phyloP scores from a whole-genome alignment of 768 basidiomycete genomes.

The Dictyophora rubrovolvata region DNA sequence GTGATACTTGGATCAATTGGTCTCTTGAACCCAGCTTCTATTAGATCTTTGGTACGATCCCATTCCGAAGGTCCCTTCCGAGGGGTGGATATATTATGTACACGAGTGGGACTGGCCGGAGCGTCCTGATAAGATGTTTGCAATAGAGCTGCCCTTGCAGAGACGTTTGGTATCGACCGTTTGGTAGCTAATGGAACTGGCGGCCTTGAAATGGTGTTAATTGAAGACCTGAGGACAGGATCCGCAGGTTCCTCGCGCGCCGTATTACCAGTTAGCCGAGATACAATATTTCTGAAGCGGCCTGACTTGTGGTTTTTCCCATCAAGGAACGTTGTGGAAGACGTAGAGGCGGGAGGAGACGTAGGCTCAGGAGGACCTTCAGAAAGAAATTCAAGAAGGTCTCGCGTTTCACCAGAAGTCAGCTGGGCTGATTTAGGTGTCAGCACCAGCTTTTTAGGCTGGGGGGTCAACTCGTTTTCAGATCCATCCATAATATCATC shows the following conservation, averaged over 20 bases:
- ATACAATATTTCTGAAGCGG: not conserved
- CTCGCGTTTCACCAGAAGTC: conserved; percentile 38
- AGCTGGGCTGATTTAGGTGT: conserved; percentile 15
- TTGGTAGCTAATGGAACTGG: not conserved
- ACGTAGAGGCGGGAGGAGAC: conserved; percentile 17
- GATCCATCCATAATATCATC: conserved; percentile 67
- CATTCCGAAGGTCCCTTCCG: conserved; percentile 22
- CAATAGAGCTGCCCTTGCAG: not conserved
- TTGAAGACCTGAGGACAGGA: not conserved
- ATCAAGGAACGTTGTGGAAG: not conserved
- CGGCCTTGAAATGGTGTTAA: not conserved
- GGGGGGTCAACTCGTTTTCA: conserved; percentile 43
- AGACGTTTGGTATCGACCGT: conserved; percentile 3
- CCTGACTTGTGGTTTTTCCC: conserved; percentile 5
- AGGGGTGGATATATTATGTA: conserved; percentile 20
- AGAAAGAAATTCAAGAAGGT: conserved; percentile 46
- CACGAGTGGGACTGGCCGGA: conserved; percentile 8
- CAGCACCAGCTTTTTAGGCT: conserved; percentile 6
- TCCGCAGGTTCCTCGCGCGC: not conserved
- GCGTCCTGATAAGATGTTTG: not conserved
- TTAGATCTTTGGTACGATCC: conserved; percentile 16
- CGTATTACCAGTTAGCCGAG: conserved; percentile 8
- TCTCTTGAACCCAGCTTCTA: conserved; percentile 7
- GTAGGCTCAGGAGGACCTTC: conserved; percentile 36
- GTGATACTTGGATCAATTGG: not conserved